Evolutionary conservation across 2,329 filamentous ascomycete species (phyloP), one percentile per base, ranked within the genome.

Genomic region (Aspergillus transmontanensis): DNA sequence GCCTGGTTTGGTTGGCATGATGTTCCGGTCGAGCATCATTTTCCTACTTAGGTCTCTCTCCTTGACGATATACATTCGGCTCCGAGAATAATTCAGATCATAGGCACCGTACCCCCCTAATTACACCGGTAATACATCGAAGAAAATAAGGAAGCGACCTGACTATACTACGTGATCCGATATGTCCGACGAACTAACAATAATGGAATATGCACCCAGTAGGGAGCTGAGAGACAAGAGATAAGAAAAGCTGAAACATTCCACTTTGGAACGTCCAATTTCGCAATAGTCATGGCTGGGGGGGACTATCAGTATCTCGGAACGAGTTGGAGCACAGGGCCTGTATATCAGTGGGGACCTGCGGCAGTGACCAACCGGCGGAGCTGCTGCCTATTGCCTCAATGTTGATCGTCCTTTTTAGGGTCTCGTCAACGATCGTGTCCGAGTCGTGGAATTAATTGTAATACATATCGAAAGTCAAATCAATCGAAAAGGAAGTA

Each of bases 191-290:
- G 9, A 21, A 30, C 19, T 19, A 16, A 36, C 4, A 14, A 6
- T 9, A 54, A 4, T 30, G 1, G 5, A 54, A 10, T 11, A 36
- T 34, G 30, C 51, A 36, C 12, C 46, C 30, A 26, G 26, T 9
- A 19, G 14, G 46, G 46, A 23, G 14, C 26, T 28, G 26, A 50
- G 32, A 54, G 12, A 54, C 21, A 21, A 36, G 19, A 54, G 51
- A 54, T 54, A 36, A 36, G 51, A 54, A 21, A 36, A 36, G 30
- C 51, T 54, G 32, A 54, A 54, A 54, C 32, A 34, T 54, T 54
- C 30, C n/a, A 54, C 23, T 53, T 28, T 53, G 50, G 26, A 53
- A 53, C 50, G 32, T 34, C 19, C 50, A 34, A 19, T 48, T 48
- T 19, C 26, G 11, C 21, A 23, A 48, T 48, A 48, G 21, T 48